Evolutionary conservation across 2,329 filamentous ascomycete genomes (phyloP), one percentile per base, ranked within the genome.

Genomic region (Byssochlamys sp.): DNA sequence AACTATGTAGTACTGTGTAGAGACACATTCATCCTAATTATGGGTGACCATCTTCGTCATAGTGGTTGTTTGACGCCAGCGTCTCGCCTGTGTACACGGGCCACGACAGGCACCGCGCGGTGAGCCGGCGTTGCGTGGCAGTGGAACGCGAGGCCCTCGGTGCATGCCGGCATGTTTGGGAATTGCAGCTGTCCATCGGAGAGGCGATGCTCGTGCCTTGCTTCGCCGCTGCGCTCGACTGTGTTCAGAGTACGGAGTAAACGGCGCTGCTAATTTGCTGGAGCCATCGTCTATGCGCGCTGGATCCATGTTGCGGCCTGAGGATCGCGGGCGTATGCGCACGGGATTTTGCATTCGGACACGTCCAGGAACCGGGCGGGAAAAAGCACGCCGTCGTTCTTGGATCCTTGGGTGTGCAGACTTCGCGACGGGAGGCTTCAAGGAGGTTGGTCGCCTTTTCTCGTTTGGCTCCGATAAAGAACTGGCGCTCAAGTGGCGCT

Each of bases 341-440:
- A 51, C 49, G 25, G n/a, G 49, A 11, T 51, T n/a, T 10, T 51
- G 12, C 1, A 24, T 51, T 10, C 7, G 49, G 11, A 51, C 49
- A 51, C 49, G 57, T 60, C 68, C 19, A 63, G 60, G 1, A 62
- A 71, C 29, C 61, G 65, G 5, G 51, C 65, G 9, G 62, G 59
- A 25, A 57, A 25, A 60, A 67, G 7, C 52, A 35, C 19, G 49
- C 49, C 19, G 49, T 51, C 49, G 49, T 3, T 51, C 49, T 51
- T 51, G 49, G 49, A 26, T 51, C 49, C 35, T 45, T 45, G 35
- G 35, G 35, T 6, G 14, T n/a, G 39, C 39, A 28, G 24, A 51
- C 19, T 28, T 28, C 19, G 27, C 45, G 24, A 25, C 24, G n/a
- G 24, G 14, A n/a, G 45, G 25, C 7, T 45, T 45, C 24, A 51